These are phyloP conservation scores for Fusarium liriodendri DNA, from an alignment of 2,329 filamentous ascomycete species.

Conservation along the genomic window DNA sequence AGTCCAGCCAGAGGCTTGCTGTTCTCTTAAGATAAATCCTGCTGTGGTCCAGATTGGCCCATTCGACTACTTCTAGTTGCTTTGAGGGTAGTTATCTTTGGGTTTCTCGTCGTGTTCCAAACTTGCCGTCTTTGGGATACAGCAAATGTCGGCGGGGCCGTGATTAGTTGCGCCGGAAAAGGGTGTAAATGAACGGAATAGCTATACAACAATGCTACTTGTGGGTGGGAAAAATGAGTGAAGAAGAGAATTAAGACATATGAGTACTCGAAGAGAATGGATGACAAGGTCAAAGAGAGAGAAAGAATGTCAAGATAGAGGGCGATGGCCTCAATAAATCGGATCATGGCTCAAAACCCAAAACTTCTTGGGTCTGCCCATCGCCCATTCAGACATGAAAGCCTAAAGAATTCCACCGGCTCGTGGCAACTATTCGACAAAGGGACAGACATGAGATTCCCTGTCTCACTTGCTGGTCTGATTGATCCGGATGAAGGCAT, in stretches of 20 bases:
- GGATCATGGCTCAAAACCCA: background rate
- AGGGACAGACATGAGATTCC: conserved; percentile 9
- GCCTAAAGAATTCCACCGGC: background rate
- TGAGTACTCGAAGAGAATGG: background rate
- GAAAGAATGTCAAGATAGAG: background rate
- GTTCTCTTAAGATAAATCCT: background rate
- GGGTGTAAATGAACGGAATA: background rate
- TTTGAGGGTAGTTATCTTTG: background rate
- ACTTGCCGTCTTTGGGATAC: background rate
- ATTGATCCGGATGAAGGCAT: conserved; percentile 19
- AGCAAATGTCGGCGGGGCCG: background rate
- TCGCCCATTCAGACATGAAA: background rate
- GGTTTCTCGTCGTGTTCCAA: background rate
- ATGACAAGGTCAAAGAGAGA: background rate
- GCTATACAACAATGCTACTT: background rate
- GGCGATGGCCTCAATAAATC: conserved; percentile 12
- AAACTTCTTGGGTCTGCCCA: background rate
- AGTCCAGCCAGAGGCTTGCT: background rate
- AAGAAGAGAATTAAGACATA: background rate
- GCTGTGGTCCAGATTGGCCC: background rate
- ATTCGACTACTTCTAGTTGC: background rate
- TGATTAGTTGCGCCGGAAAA: background rate
- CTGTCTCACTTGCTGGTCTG: conserved; percentile 3
- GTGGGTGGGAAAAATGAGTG: background rate
- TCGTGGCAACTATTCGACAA: conserved; percentile 29